phyloP scores from a whole-genome alignment of 2,329 filamentous ascomycete genomes.

The Coniochaeta sp. region DNA sequence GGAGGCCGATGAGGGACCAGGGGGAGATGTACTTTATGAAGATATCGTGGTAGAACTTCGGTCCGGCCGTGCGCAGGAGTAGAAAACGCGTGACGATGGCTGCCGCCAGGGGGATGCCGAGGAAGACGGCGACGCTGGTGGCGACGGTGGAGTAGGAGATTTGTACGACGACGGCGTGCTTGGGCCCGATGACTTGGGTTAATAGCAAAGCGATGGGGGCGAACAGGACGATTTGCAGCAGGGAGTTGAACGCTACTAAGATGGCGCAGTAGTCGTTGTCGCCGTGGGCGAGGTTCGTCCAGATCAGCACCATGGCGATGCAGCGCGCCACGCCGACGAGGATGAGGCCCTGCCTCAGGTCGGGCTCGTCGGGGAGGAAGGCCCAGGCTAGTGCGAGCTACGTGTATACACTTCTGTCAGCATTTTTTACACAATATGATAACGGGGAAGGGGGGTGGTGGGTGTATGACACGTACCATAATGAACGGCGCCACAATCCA shows the following conservation, averaged over 20 bases:
- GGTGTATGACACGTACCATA: constrained; percentile 67
- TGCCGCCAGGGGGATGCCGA: constrained; percentile 75
- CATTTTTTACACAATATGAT: background rate
- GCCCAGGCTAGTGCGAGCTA: constrained; percentile 63
- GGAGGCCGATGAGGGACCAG: constrained; percentile 71
- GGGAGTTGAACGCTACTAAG: constrained; percentile 65
- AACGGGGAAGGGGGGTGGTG: background rate
- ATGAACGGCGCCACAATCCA: constrained; percentile 78
- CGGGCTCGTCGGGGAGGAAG: constrained; percentile 52
- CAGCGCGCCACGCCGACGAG: constrained; percentile 80
- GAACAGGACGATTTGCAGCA: constrained; percentile 67
- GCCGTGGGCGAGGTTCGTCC: constrained; percentile 64
- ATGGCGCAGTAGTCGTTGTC: constrained; percentile 79
- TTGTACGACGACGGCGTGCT: constrained; percentile 20
- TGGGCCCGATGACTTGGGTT: constrained; percentile 61
- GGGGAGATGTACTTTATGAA: constrained; percentile 67
- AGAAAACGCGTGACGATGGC: constrained; percentile 67
- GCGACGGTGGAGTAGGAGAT: constrained; percentile 63
- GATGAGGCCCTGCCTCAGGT: constrained; percentile 61
- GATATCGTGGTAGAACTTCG: constrained; percentile 58
- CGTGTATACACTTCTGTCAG: background rate
- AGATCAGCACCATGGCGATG: constrained; percentile 80
- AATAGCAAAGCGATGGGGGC: constrained; percentile 64
- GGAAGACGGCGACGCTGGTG: constrained; percentile 74
- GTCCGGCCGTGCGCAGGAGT: constrained; percentile 47